A percentile compares a stretch with the other conserved stretches of the same genome.
Evolutionary conservation across 2,329 filamentous ascomycete species (phyloP).

Genomic region (Trichoderma atrobrunneum): DNA sequence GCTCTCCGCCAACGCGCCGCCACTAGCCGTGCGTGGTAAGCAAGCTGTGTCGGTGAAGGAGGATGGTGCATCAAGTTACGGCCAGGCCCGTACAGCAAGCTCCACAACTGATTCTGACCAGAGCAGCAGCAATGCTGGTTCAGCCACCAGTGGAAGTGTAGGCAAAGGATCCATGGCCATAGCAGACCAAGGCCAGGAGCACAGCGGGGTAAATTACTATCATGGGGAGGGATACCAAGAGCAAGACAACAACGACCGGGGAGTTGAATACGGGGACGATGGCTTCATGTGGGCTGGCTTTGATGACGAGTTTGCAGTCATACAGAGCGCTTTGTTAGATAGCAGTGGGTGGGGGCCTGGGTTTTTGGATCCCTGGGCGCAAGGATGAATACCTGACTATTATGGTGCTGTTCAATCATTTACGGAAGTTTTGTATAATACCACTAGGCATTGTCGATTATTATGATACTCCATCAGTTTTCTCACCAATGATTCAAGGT

Average conservation of each 20-base stretch:
- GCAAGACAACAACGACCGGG: neutral
- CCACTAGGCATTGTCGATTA: neutral
- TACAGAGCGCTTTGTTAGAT: conserved; percentile 11
- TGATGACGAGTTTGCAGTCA: conserved; percentile 9
- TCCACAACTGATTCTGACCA: neutral
- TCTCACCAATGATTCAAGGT: neutral
- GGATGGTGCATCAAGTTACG: neutral
- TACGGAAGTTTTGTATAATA: neutral
- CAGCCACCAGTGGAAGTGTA: neutral
- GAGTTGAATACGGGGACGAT: neutral
- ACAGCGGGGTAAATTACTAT: neutral
- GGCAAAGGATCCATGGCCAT: neutral
- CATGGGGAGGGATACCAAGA: neutral
- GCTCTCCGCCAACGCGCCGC: conserved; percentile 4
- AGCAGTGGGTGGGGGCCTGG: conserved; percentile 13
- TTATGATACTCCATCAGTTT: neutral
- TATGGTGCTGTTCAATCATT: neutral
- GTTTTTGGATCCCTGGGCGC: conserved; percentile 10
- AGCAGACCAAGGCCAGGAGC: neutral
- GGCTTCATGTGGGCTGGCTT: conserved; percentile 15
- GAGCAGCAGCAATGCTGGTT: neutral
- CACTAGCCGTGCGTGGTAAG: neutral
- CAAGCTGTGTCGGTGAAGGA: neutral
- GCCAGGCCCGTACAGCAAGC: neutral
- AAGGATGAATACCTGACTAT: neutral